A percentile compares a stretch with the other conserved stretches of the same genome.
Conservation (phyloP, 768 basidiomycete species). For the Naganishia randhawae region DNA sequence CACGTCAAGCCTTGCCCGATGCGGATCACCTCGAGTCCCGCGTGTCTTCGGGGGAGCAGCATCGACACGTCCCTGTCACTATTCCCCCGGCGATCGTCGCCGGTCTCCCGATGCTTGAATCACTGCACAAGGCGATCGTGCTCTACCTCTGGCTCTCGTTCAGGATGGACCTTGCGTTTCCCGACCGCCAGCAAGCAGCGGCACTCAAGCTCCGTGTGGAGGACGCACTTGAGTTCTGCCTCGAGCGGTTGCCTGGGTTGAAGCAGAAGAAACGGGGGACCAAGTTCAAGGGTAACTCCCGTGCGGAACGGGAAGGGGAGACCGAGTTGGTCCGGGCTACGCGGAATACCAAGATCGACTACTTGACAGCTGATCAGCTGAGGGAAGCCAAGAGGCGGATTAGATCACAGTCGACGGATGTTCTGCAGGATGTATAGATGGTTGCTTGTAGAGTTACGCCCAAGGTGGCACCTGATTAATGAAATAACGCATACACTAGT, state of each 20-base stretch:
- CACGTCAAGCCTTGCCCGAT: slow-evolving; percentile 46
- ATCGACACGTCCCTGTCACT: slow-evolving; percentile 25
- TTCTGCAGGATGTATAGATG: slow-evolving; percentile 2
- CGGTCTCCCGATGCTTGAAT: slow-evolving; percentile 58
- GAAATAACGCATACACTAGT: not conserved
- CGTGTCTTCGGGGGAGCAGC: slow-evolving; percentile 4
- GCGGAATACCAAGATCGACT: slow-evolving; percentile 4
- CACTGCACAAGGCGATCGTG: slow-evolving; percentile 69
- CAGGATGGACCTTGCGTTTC: slow-evolving; percentile 66
- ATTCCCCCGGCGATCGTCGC: slow-evolving; percentile 35
- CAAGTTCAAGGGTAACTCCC: slow-evolving; percentile 8
- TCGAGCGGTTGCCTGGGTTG: slow-evolving; percentile 46
- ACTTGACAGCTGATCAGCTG: slow-evolving; percentile 19
- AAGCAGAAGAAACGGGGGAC: slow-evolving; percentile 28
- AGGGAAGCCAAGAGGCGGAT: slow-evolving; percentile 16
- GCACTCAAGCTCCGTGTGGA: slow-evolving; percentile 64
- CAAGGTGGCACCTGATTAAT: too few relatives aligned
- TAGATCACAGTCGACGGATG: slow-evolving; percentile 12
- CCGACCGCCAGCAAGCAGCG: slow-evolving; percentile 57
- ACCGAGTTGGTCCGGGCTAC: not conserved
- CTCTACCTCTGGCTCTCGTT: slow-evolving; percentile 80
- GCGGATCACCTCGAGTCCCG: slow-evolving; percentile 30
- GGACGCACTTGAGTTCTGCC: slow-evolving; percentile 61
- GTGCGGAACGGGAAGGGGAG: slow-evolving; percentile 7
- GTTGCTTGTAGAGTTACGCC: not conserved